Conservation (phyloP, 306 rosid species). For the Nissolia schottii region DNA sequence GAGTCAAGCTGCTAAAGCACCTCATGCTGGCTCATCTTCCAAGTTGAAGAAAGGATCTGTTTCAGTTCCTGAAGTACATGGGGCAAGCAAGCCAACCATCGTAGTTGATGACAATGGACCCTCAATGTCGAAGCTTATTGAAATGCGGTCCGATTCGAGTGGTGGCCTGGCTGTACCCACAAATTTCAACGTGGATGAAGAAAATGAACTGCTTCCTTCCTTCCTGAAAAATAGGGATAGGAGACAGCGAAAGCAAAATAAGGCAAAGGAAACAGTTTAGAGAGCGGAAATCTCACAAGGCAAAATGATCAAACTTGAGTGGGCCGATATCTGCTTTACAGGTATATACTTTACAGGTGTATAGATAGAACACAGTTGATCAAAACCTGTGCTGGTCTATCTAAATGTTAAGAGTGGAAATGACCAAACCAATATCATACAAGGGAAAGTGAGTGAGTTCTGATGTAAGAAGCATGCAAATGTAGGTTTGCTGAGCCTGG, state of each 20-base stretch:
- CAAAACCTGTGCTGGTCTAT: not conserved
- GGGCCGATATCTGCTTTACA: not conserved
- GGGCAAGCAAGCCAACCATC: not conserved
- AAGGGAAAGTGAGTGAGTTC: not conserved
- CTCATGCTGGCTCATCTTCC: not conserved
- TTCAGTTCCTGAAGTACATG: not conserved
- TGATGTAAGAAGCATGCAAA: not conserved
- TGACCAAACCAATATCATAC: not conserved
- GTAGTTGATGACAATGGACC: slow-evolving; percentile 11
- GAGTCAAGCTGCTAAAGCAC: slow-evolving; percentile 12
- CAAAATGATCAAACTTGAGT: not conserved
- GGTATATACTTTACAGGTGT: not conserved
- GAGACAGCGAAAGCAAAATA: slow-evolving; percentile 14
- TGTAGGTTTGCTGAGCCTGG: slow-evolving; percentile 8
- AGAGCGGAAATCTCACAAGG: slow-evolving; percentile 8
- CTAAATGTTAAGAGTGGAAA: not conserved
- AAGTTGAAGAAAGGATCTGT: slow-evolving; percentile 4
- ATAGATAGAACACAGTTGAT: not conserved
- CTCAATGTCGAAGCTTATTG: slow-evolving; percentile 14
- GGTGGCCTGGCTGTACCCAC: slow-evolving; percentile 21
- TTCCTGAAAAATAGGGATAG: slow-evolving; percentile 18
- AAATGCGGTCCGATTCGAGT: slow-evolving; percentile 12
- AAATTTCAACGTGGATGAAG: slow-evolving; percentile 8
- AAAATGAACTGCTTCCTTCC: slow-evolving; percentile 18
- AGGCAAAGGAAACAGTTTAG: slow-evolving; percentile 17